Base-by-base conservation (phyloP, 2,329 filamentous ascomycete species). In the Colletotrichum sublineola region DNA sequence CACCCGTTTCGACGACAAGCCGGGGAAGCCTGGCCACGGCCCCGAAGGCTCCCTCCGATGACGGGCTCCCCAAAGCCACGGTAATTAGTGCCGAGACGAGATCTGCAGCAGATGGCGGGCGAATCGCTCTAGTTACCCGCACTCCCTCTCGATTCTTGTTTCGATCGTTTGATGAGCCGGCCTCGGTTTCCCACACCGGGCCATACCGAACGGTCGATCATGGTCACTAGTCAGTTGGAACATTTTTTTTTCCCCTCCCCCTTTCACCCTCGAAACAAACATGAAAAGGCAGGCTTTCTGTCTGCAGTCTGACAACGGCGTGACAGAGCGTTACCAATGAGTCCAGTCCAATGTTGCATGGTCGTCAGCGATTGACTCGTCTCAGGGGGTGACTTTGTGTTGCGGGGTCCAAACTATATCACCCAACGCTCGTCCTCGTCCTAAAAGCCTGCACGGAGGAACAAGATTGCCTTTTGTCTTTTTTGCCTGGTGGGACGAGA, bases 1-100 rank as follows among this genome's bases (percentile, higher is more conserved):
- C 69, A 56, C 33, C 36, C 42, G 60, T 69, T 72, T 69, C 66
- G 69, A 64, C 69, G 58, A 65, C 60, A 64, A 55, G 60, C 66
- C 18, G 42, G 66, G 69, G 53, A 31, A 14, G 24, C 60, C 66
- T 24, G 15, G 61, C 11, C 12, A 15, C 5, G 8, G 11, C 33
- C 11, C 33, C 11, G 24, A 8, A 24, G 29, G 3, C 9, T 56
- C 4, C 5, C 50, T 14, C 14, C 29, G 14, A 40, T 8, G 44
- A 29, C 33, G 46, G 9, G 42, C 57, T 24, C 40, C 46, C 24
- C 24, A 24, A 57, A 6, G 33, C 42, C 42, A 67, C 33, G 42
- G 15, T 18, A n/a, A n/a, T n/a, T n/a, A 5, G 9, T 3, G 5
- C 18, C 24, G 24, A 44, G 1, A 12, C 15, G 31, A 38, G 33